Base-by-base conservation (phyloP, 345 rosid genomes). In the Trapa bicornis region DNA sequence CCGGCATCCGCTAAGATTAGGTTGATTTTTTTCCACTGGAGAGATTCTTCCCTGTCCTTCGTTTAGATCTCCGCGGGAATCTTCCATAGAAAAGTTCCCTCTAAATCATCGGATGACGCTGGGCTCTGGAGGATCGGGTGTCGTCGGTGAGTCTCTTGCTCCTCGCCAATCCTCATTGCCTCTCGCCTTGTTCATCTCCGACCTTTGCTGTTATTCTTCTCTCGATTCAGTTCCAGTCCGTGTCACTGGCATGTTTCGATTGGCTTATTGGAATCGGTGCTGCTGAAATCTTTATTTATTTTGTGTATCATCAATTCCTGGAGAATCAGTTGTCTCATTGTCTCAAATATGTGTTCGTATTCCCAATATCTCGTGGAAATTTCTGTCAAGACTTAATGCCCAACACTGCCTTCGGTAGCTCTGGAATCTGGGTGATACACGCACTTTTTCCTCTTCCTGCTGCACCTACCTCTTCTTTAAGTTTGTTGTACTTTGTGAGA, bases 41-140 rank as follows among this genome's bases (percentile, higher is more conserved):
- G 22, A 2, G 63, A 58, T 65, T 43, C 67, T 35, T 29, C 35
- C 42, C 37, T 8, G 14, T 16, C 33, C 4, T 64, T 37, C 66
- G 43, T 17, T 35, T 36, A 22, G 52, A 17, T 47, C 53, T 65
- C 67, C 37, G 63, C 63, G 8, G 63, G 14, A 12, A 5, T 65
- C 67, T n/a, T 65, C 7, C 47, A 15, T 35, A n/a, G 50, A 38
- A 33, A 38, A 64, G 32, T 15, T 33, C 47, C 12, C 3, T 1
- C 6, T 3, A 3, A 5, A 2, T 17, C 33, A 42, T 37, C 29
- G 29, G 33, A 67, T 67, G 70, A 67, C 70, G 70, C 70, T 67
- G 43, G 70, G 70, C 6, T 67, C 70, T 14, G 70, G 70, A 53
- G 70, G 70, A 67, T 67, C 70, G 45, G 12, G 63, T 37, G 70